Evolutionary conservation across 352 stramenopile species (phyloP).

Genomic region (Globisporangium yorkense): DNA sequence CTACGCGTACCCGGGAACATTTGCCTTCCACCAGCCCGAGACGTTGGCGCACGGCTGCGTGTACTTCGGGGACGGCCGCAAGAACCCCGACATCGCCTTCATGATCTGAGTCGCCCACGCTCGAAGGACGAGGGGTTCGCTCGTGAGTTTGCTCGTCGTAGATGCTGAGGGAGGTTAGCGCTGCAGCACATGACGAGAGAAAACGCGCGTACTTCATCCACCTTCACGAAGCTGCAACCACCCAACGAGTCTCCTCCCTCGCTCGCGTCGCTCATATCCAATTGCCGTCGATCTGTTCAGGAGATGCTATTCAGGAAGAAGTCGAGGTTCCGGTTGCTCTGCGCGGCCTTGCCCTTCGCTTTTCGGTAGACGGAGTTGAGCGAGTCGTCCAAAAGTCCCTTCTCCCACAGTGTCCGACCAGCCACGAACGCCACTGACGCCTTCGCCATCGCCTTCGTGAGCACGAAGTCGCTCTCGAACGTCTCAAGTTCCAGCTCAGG

Average conservation of each 20-base stretch:
- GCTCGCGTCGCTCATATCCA: constrained; percentile 9
- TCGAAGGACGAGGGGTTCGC: too few species aligned
- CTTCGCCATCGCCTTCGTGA: constrained; percentile 55
- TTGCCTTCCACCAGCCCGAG: constrained; percentile 60
- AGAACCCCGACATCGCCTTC: constrained; percentile 70
- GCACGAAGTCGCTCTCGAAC: constrained; percentile 42
- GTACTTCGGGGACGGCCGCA: constrained; percentile 75
- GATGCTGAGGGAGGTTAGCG: too few species aligned
- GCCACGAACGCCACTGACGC: constrained; percentile 50
- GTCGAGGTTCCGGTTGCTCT: constrained; percentile 38
- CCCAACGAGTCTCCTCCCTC: background rate
- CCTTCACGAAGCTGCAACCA: background rate
- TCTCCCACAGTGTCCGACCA: constrained; percentile 46
- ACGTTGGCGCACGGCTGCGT: constrained; percentile 48
- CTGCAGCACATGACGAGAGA: too few species aligned
- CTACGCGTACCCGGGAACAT: constrained; percentile 52
- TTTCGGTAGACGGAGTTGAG: constrained; percentile 76
- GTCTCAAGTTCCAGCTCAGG: constrained; percentile 36
- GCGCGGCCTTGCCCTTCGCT: constrained; percentile 32
- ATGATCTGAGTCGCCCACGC: constrained; percentile 38
- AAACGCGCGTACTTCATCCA: background rate
- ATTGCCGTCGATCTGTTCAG: constrained; percentile 1
- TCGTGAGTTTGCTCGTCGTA: background rate
- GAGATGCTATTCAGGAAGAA: constrained; percentile 46
- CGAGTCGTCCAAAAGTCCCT: constrained; percentile 47